Percentiles rank a stretch among this genome's conserved stretches.
These are phyloP conservation scores for Glomus cerebriforme DNA, from an alignment of 192 early-diverging fungal genomes.

Conservation along the genomic window DNA sequence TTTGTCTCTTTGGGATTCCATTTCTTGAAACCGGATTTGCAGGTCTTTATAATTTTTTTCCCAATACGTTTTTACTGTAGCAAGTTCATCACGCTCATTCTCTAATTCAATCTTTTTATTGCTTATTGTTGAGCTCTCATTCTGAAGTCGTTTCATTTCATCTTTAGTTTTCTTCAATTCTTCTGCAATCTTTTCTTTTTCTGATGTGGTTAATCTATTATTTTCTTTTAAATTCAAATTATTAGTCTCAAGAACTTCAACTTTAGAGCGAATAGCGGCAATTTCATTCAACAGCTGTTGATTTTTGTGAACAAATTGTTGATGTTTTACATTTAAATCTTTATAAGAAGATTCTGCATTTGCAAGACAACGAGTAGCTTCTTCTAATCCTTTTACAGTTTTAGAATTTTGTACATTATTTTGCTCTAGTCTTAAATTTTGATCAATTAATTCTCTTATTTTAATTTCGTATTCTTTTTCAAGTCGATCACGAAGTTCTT, in stretches of 20 bases:
- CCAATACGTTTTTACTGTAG: background rate
- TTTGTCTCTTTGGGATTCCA: conserved; percentile 15
- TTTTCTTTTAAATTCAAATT: background rate
- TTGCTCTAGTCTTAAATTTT: background rate
- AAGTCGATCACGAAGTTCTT: conserved; percentile 7
- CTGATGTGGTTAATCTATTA: background rate
- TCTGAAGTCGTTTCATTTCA: background rate
- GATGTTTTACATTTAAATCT: background rate
- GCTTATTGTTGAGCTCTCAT: background rate
- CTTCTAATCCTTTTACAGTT: background rate
- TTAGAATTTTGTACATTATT: background rate
- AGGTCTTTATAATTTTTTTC: conserved; percentile 7
- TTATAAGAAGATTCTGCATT: background rate
- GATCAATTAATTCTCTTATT: background rate
- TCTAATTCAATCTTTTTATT: background rate
- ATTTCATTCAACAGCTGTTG: background rate
- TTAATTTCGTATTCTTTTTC: conserved; percentile 1
- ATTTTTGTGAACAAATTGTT: background rate
- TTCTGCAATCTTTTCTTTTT: background rate
- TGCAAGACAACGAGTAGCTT: background rate
- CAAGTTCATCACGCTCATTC: background rate
- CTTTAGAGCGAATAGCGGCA: background rate
- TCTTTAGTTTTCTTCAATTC: background rate
- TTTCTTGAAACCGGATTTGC: background rate
- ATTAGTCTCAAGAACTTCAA: background rate